Evolutionary conservation across 2,329 filamentous ascomycete genomes (phyloP).

Genomic region (Aspergillus felis): DNA sequence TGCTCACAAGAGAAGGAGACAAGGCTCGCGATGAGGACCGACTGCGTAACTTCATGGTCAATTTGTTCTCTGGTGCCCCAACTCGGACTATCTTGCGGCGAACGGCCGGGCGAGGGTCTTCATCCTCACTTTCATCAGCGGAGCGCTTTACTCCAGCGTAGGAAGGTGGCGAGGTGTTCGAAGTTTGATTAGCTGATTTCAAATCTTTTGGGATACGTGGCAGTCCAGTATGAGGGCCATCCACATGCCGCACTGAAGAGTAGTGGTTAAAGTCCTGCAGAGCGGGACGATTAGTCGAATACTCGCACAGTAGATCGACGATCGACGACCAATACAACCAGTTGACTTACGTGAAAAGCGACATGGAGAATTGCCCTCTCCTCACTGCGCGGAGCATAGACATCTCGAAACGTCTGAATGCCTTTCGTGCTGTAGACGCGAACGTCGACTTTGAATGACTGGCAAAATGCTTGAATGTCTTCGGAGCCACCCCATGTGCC

Average conservation of each 20-base stretch:
- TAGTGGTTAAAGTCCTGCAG: conserved; percentile 61
- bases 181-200: conserved; percentile 41
- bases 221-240: conserved; percentile 56
- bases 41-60: conserved; percentile 29
- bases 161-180: neutral
- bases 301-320: neutral
- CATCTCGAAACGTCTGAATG: conserved; percentile 43
- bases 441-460: conserved; percentile 59
- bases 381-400: conserved; percentile 37
- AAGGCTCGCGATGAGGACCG: conserved; percentile 38
- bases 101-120: neutral
- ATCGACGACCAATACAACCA: neutral
- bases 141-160: neutral
- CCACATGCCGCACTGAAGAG: conserved; percentile 60
- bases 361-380: conserved; percentile 49
- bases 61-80: conserved; percentile 50
- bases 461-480: conserved; percentile 64
- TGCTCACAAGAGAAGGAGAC: conserved; percentile 39
- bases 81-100: conserved; percentile 23
- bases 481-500: conserved; percentile 64
- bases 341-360: conserved; percentile 57
- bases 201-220: conserved; percentile 41
- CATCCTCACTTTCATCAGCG: neutral
- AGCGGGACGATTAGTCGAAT: neutral
- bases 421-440: conserved; percentile 52